Conservation (phyloP, 179 eudicot genomes). For the Sideroxylon spinosum region DNA sequence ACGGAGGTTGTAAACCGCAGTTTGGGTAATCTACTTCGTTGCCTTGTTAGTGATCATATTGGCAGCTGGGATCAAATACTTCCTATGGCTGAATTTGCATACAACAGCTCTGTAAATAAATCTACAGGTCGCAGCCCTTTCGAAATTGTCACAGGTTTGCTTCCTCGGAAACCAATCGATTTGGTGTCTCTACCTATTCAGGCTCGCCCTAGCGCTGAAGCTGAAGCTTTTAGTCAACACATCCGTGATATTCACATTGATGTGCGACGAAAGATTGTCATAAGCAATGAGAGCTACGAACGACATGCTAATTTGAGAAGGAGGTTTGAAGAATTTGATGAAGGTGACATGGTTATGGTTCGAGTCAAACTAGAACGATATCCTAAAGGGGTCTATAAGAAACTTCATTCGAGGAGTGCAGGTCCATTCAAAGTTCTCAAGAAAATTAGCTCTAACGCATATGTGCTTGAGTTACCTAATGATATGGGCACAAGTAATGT, state of each 20-base stretch:
- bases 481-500: neutral
- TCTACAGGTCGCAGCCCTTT: neutral
- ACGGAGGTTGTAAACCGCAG: constrained; percentile 9
- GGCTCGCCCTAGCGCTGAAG: constrained; percentile 6
- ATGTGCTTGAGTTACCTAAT: neutral
- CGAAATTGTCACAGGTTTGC: constrained; percentile 3
- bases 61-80: constrained; percentile 4
- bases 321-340: neutral
- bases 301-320: neutral
- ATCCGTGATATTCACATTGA: neutral
- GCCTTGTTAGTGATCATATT: constrained; percentile 12
- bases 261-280: neutral
- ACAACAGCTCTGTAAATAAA: neutral
- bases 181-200: constrained; percentile 7
- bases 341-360: constrained; percentile 12
- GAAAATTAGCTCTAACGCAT: neutral
- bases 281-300: constrained; percentile 3
- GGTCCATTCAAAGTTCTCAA: neutral
- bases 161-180: constrained; percentile 6
- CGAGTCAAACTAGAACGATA: neutral
- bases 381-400: neutral
- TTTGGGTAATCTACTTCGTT: neutral
- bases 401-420: neutral
- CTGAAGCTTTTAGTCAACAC: neutral
- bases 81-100: constrained; percentile 20